Evolutionary conservation across 371 early-diverging fungal genomes (phyloP).

Genomic region (Rhizopus arrhizus): DNA sequence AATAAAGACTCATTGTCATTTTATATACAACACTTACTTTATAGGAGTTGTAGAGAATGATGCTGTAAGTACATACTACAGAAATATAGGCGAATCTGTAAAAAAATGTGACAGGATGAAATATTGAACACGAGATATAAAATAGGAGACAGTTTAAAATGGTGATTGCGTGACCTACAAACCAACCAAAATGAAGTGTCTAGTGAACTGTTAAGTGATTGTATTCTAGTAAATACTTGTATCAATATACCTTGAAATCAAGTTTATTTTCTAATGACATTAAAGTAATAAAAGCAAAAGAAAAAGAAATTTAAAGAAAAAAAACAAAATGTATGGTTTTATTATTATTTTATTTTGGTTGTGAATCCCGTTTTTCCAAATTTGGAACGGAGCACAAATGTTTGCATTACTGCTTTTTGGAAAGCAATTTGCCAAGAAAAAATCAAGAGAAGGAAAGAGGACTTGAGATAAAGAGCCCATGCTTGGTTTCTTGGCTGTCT

Average conservation of each 20-base stretch:
- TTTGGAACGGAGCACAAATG: slow-evolving; percentile 4
- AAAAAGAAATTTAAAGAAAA: slow-evolving; percentile 13
- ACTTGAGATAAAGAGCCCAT: too few species aligned
- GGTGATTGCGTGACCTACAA: slow-evolving; percentile 24
- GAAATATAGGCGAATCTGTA: slow-evolving; percentile 21
- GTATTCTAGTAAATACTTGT: neutral
- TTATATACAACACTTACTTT: slow-evolving; percentile 22
- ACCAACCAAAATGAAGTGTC: slow-evolving; percentile 36
- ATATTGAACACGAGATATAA: slow-evolving; percentile 17
- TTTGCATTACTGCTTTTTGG: neutral
- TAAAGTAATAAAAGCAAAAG: neutral
- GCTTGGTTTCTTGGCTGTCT: too few species aligned
- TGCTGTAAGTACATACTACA: slow-evolving; percentile 22
- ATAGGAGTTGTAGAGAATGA: slow-evolving; percentile 30
- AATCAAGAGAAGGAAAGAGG: neutral
- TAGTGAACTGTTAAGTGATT: neutral
- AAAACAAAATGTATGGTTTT: too few species aligned
- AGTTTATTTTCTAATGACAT: neutral
- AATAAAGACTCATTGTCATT: too few species aligned
- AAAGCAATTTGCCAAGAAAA: neutral
- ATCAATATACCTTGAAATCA: slow-evolving; percentile 19
- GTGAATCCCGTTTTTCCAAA: neutral
- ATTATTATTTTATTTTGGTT: neutral
- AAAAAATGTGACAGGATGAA: slow-evolving; percentile 21
- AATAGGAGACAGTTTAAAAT: slow-evolving; percentile 12